These are phyloP conservation scores for Glycyrrhiza uralensis DNA, from an alignment of 306 rosid genomes.

Conservation along the genomic window DNA sequence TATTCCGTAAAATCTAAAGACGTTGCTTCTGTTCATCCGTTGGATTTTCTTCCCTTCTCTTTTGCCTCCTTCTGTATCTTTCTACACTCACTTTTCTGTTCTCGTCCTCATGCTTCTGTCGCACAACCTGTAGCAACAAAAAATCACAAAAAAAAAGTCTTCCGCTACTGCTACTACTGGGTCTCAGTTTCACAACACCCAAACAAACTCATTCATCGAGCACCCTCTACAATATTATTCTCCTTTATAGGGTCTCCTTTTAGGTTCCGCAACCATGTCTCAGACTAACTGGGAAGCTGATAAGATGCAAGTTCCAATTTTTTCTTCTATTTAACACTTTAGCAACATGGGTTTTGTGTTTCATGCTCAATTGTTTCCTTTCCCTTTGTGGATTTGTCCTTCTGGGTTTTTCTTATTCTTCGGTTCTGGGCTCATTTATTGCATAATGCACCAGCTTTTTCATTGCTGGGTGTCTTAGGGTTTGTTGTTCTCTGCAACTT, in stretches of 20 bases:
- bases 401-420: not conserved
- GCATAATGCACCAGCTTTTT: slow-evolving; percentile 1
- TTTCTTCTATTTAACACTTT: not conserved
- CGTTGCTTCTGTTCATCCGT: slow-evolving; percentile 37
- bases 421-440: not conserved
- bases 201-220: slow-evolving; percentile 20
- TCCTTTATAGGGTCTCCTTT: slow-evolving; percentile 7
- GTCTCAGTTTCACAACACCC: slow-evolving; percentile 23
- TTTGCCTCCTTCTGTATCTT: not conserved
- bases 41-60: slow-evolving; percentile 31
- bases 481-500: slow-evolving; percentile 17
- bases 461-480: slow-evolving; percentile 27
- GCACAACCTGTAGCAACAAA: slow-evolving; percentile 29
- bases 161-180: slow-evolving; percentile 28
- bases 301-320: slow-evolving; percentile 66
- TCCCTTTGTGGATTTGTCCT: slow-evolving; percentile 30
- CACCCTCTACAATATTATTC: slow-evolving; percentile 16
- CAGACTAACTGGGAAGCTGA: slow-evolving; percentile 99
- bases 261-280: slow-evolving; percentile 62
- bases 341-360: slow-evolving; percentile 24
- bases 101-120: slow-evolving; percentile 21
- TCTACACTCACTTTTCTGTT: slow-evolving; percentile 30
- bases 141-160: slow-evolving; percentile 35
- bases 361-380: slow-evolving; percentile 4
- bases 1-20: slow-evolving; percentile 25